Evolutionary conservation across 352 stramenopile genomes (phyloP), one percentile per base, ranked within the genome.

Genomic region (Phytophthora litchii): DNA sequence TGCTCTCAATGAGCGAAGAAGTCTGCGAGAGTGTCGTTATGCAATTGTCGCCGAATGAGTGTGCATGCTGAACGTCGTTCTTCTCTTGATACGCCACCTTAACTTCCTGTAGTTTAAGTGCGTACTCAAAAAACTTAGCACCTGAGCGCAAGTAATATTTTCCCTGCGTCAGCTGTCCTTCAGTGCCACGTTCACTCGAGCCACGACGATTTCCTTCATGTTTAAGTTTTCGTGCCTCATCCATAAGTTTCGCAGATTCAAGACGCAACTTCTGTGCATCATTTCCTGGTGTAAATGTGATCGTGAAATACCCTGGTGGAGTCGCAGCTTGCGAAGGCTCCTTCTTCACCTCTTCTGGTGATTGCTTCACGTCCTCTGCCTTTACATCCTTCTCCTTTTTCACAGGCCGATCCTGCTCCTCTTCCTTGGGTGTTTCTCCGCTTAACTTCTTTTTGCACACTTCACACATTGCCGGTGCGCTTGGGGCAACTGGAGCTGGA

Each of bases 71-170:
- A 46, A 70, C 63, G 54, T 95, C 81, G 10, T 78, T 73, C n/a
- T 81, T 56, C 35, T 88, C 74, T 53, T 88, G 80, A 53, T 90
- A 92, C 35, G 81, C 83, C n/a, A 76, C 68, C 47, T 95, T 95
- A 23, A 94, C 65, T 47, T 95, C 83, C 21, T 85, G 79, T 14
- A 92, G 62, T 41, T 91, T 85, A 14, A 95, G 68, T 21, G 83
- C 86, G 38, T 94, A 76, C 60, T 92, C 77, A 32, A 95, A 90
- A 61, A 94, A 95, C 64, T 94, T 94, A 44, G 72, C 78, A 25
- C 82, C 84, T 4, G 84, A 89, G 11, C 74, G 78, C 38, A 95
- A 72, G 45, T 92, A 95, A 52, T 74, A 91, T 47, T 83, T 83
- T 9, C 65, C 86, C 55, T 90, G 77, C 12, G 81, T 86, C 21